Base-by-base conservation (phyloP, 768 basidiomycete species). In the Boletus vinaceobasis region DNA sequence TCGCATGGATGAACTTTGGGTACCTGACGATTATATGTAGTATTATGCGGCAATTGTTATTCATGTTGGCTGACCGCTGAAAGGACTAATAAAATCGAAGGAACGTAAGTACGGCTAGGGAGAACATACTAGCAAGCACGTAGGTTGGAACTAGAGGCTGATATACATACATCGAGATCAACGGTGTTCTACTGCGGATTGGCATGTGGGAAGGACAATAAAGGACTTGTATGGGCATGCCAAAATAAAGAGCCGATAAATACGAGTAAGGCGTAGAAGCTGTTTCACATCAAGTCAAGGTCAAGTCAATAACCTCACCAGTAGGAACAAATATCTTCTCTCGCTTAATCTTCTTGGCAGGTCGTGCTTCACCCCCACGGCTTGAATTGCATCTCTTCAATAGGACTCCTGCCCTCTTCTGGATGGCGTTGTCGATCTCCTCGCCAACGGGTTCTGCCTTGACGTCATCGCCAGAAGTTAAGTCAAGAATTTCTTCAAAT, bases 261-360 rank as follows among this genome's bases (percentile, higher is more conserved):
- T 27, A 45, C 32, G 40, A 39, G 39, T n/a, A 6, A 40, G 11
- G 26, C 7, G 50, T 5, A 42, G 32, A 44, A n/a, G 17, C 14
- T n/a, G 13, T 42, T 19, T 17, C 42, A 49, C 15, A 23, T 67
- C 60, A 70, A 36, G 68, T 72, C 58, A 70, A 45, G 48, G 68
- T 72, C 58, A 70, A 45, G 48, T 72, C 69, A 40, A 70, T 70
- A 37, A 72, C 55, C 33, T 70, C 70, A 19, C 60, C 57, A n/a
- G 35, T 32, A 33, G 43, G 55, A 44, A 61, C 36, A 31, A 43
- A 13, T 26, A 26, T 44, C 29, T 55, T 54, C 53, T 71, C 70
- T 37, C 60, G 57, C 37, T 70, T 70, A 7, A 66, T 54, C 52
- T 45, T 72, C 61, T 72, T 70, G 15, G 47, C 37, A 32, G 56